Evolutionary conservation across 768 basidiomycete species (phyloP), one percentile per base, ranked within the genome.

Genomic region (Suillus spraguei): DNA sequence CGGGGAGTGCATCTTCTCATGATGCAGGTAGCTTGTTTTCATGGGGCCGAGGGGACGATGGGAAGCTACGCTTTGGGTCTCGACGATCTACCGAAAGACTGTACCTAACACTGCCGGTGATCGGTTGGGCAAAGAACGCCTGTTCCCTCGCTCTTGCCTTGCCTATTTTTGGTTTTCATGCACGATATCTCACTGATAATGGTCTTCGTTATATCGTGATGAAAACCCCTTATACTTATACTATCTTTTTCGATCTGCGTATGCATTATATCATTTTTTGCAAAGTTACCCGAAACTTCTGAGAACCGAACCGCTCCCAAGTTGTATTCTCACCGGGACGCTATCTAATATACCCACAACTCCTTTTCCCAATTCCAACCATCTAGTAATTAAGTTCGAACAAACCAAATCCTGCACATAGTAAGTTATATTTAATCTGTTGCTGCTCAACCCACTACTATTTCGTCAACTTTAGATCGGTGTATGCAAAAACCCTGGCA

Each of bases 61-160:
- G 87, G 20, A 89, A 87, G 69, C 81, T 87, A 64, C 84, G 90
- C 63, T 94, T 94, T 75, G 92, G 91, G 46, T 88, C 91, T 16
- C 79, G 84, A 65, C 83, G 91, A 67, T 84, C 83, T n/a, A 75
- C 74, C n/a, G n/a, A 42, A 82, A 71, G 71, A 78, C 79, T 44
- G 75, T 73, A 62, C 67, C 63, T 42, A 76, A 72, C 32, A 66
- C 70, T 16, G 60, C 60, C 7, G 68, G 67, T 41, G 72, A 71
- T 35, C 72, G 73, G 63, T 76, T 46, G 52, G 64, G 22, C 55
- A 2, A 56, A 38, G 17, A 41, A 24, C 24, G 24, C 55, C 55
- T 17, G 24, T 52, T 22, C n/a, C 24, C 41, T 49, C n/a, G 38
- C 41, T 60, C 67, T 58, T 36, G 47, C 32, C 60, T 33, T 44